A percentile compares a stretch with the other conserved stretches of the same genome.
phyloP scores from a whole-genome alignment of 352 stramenopile genomes.

The Phytophthora pini region DNA sequence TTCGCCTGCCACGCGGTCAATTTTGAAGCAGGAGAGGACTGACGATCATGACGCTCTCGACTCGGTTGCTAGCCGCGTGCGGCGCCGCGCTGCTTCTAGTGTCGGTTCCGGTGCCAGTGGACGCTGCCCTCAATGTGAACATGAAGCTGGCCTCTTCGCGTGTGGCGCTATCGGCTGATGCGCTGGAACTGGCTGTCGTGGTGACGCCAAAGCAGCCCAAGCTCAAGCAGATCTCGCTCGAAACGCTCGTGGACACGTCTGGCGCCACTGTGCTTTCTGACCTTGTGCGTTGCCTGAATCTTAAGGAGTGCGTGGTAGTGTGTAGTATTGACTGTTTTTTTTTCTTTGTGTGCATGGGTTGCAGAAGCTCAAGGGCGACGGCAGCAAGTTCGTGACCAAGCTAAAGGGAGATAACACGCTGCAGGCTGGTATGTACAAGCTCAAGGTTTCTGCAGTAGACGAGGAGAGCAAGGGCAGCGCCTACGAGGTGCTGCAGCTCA shows the following conservation, averaged over 20 bases:
- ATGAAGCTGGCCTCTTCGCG: slow-evolving; percentile 56
- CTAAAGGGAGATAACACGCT: slow-evolving; percentile 55
- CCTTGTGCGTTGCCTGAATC: slow-evolving; percentile 45
- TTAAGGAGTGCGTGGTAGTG: not conserved
- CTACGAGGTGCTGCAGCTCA: slow-evolving; percentile 74
- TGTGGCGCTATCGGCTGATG: slow-evolving; percentile 47
- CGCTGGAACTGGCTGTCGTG: slow-evolving; percentile 58
- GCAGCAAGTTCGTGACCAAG: slow-evolving; percentile 61
- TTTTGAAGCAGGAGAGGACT: slow-evolving; percentile 21
- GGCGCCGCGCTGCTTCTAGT: slow-evolving; percentile 37
- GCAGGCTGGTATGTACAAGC: slow-evolving; percentile 78
- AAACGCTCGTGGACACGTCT: slow-evolving; percentile 75
- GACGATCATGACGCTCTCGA: slow-evolving; percentile 29
- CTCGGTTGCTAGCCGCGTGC: slow-evolving; percentile 31
- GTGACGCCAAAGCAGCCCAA: slow-evolving; percentile 61
- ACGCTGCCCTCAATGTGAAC: slow-evolving; percentile 44
- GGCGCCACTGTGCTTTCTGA: slow-evolving; percentile 61
- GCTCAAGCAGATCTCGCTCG: slow-evolving; percentile 65
- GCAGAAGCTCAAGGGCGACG: slow-evolving; percentile 71
- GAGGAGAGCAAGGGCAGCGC: slow-evolving; percentile 51
- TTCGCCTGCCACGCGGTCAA: slow-evolving; percentile 36
- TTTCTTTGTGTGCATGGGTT: not conserved
- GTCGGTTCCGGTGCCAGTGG: slow-evolving; percentile 23
- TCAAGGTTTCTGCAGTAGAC: slow-evolving; percentile 66
- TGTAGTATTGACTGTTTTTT: not conserved